A percentile compares a stretch with the other conserved stretches of the same genome.
phyloP scores from a whole-genome alignment of 108 stramenopile species.

The Cyclotella cryptica region DNA sequence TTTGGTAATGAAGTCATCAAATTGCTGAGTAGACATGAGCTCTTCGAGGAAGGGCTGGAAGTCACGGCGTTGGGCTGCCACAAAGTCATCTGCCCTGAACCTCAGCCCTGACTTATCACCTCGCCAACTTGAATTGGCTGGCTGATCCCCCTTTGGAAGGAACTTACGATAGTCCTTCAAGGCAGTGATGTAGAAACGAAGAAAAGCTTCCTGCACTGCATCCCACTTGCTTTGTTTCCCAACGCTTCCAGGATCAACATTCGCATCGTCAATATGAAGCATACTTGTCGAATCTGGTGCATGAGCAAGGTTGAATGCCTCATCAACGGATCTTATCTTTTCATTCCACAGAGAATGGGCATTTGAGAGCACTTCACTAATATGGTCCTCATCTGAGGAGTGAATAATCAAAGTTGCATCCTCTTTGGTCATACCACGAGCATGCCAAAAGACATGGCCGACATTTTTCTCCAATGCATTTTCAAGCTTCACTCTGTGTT shows the following conservation, averaged over 20 bases:
- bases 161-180: conserved; percentile 77
- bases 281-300: conserved; percentile 67
- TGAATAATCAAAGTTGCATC: conserved; percentile 40
- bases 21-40: conserved; percentile 81
- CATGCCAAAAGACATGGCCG: conserved; percentile 85
- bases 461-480: conserved; percentile 62
- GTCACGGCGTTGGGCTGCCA: conserved; percentile 63
- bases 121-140: conserved; percentile 30
- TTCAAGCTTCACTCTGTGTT: conserved; percentile 76
- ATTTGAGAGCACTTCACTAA: conserved; percentile 24
- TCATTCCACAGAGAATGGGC: conserved; percentile 73
- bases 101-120: conserved; percentile 24
- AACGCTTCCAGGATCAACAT: conserved; percentile 19
- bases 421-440: conserved; percentile 65
- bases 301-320: conserved; percentile 84
- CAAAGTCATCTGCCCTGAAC: conserved; percentile 63
- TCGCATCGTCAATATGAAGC: conserved; percentile 35
- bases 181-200: conserved; percentile 78
- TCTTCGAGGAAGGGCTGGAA: conserved; percentile 72
- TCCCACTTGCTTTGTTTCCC: conserved; percentile 82
- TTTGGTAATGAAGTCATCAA: conserved; percentile 89
- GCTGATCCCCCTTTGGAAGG: conserved; percentile 39
- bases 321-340: conserved; percentile 74
- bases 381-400: conserved; percentile 27
- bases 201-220: conserved; percentile 86